A percentile compares a stretch with the other conserved stretches of the same genome.
phyloP scores from a whole-genome alignment of 371 early-diverging fungal genomes.

The Lichtheimia corymbifera region DNA sequence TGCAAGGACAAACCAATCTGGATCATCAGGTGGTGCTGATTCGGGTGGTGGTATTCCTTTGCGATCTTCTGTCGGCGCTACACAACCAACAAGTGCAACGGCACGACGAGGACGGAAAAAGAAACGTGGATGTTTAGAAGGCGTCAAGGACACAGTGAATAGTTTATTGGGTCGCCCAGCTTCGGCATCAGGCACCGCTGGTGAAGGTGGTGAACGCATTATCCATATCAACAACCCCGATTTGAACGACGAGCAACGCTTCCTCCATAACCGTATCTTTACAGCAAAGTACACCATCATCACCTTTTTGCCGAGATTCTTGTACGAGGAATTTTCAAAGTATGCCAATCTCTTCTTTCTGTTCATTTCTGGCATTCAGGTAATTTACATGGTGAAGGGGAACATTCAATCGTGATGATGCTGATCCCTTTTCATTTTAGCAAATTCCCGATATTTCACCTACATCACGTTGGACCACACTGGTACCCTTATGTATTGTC shows the following conservation, averaged over 20 bases:
- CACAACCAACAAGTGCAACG: conserved; percentile 1
- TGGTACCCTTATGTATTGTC: conserved; percentile 91
- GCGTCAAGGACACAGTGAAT: conserved; percentile 23
- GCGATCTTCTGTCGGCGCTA: conserved; percentile 7
- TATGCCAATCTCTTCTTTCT: conserved; percentile 96
- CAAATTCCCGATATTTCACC: conserved; percentile 87
- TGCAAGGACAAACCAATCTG: conserved; percentile 10
- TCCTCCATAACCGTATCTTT: conserved; percentile 81
- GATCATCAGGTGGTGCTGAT: conserved; percentile 1
- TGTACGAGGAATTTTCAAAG: conserved; percentile 93
- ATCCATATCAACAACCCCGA: conserved; percentile 85
- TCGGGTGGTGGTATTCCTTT: conserved; percentile 20
- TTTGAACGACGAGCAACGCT: conserved; percentile 75
- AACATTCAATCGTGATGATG: background rate
- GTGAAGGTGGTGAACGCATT: conserved; percentile 63
- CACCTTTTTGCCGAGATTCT: conserved; percentile 91
- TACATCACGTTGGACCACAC: conserved; percentile 85
- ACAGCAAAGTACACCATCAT: conserved; percentile 89
- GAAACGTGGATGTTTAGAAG: conserved; percentile 1
- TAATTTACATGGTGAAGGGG: conserved; percentile 19
- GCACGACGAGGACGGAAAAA: conserved; percentile 7
- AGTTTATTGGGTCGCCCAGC: conserved; percentile 23
- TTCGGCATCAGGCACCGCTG: conserved; percentile 32
- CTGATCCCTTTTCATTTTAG: conserved; percentile 28
- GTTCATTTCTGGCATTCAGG: conserved; percentile 86